phyloP scores from a whole-genome alignment of 768 basidiomycete genomes.

The Naganishia onofrii region DNA sequence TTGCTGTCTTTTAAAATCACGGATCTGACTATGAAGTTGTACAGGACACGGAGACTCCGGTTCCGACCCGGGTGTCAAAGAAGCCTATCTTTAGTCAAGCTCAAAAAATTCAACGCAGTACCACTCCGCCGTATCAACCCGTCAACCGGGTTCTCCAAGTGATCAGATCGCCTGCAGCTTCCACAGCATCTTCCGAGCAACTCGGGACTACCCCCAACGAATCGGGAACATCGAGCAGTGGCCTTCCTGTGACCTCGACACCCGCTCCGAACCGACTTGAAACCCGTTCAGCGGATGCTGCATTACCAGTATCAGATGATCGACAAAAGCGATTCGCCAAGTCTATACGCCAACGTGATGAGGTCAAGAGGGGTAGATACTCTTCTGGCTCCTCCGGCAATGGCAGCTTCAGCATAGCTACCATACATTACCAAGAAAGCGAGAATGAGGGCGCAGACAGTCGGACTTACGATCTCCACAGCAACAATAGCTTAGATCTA shows the following conservation, averaged over 20 bases:
- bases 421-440: not conserved
- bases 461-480: not conserved
- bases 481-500: constrained; percentile 19
- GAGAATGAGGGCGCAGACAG: not conserved
- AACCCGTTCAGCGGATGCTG: not conserved
- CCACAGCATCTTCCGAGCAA: constrained; percentile 8
- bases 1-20: not conserved
- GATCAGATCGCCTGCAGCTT: constrained; percentile 14
- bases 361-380: constrained; percentile 1
- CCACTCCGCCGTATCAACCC: constrained; percentile 18
- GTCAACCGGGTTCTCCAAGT: constrained; percentile 9
- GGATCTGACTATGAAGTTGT: not conserved
- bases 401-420: constrained; percentile 16
- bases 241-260: constrained; percentile 2
- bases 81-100: constrained; percentile 19
- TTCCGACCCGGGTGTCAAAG: constrained; percentile 7
- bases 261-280: constrained; percentile 6
- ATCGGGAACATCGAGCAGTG: not conserved
- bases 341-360: not conserved
- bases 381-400: constrained; percentile 10
- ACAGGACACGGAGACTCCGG: constrained; percentile 9
- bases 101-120: constrained; percentile 12
- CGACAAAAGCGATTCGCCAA: constrained; percentile 1
- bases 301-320: not conserved
- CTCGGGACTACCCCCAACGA: not conserved